Conservation (phyloP, 2,329 filamentous ascomycete genomes). For the Didymella sp. region DNA sequence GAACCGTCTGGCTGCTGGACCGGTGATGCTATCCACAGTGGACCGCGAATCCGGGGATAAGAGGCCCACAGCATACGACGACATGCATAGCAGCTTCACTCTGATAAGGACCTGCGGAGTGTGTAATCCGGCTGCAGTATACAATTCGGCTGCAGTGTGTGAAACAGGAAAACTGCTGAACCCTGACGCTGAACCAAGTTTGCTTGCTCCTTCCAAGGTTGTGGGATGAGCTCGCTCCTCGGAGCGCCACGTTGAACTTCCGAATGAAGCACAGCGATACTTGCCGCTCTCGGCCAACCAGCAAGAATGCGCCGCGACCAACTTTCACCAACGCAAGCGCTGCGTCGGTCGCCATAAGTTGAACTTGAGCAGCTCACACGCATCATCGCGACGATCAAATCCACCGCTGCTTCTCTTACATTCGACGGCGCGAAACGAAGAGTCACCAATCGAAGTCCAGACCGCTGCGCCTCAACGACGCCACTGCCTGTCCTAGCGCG, state of each 20-base stretch:
- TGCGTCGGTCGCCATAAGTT: background rate
- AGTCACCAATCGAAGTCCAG: conserved; percentile 12
- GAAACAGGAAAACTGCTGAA: background rate
- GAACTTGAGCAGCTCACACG: background rate
- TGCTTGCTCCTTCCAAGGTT: background rate
- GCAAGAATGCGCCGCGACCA: conserved; percentile 9
- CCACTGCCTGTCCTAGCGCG: conserved; percentile 10
- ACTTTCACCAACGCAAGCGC: conserved; percentile 11
- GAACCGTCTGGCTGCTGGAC: background rate
- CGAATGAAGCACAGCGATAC: background rate
- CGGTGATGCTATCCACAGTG: conserved; percentile 1
- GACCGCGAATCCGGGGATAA: conserved; percentile 11
- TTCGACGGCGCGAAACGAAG: conserved; percentile 4
- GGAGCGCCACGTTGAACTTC: conserved; percentile 2
- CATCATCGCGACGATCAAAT: conserved; percentile 9
- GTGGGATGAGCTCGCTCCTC: conserved; percentile 1
- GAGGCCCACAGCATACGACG: conserved; percentile 3
- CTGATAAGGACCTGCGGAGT: background rate
- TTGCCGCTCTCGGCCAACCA: conserved; percentile 8
- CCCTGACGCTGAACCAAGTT: background rate
- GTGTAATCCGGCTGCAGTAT: background rate
- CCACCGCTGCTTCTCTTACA: conserved; percentile 4
- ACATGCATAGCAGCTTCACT: conserved; percentile 2
- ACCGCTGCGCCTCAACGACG: conserved; percentile 13
- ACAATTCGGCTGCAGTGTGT: background rate